Evolutionary conservation across 768 basidiomycete genomes (phyloP).

Genomic region (Coprinopsis cinerea): DNA sequence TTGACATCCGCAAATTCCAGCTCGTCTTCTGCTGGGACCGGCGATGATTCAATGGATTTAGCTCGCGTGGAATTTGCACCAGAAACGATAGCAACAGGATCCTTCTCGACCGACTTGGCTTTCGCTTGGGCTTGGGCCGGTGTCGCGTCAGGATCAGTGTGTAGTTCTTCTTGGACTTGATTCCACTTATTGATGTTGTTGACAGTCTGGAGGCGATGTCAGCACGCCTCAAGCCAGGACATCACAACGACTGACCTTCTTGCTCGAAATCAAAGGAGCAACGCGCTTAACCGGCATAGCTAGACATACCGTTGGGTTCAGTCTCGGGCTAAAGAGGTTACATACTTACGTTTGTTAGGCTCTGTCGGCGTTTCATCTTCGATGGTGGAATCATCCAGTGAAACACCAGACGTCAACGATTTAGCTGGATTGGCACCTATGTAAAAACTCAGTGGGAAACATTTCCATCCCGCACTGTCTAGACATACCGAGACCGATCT

Average conservation of each 20-base stretch:
- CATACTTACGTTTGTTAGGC: conserved; percentile 45
- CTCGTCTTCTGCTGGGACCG: conserved; percentile 44
- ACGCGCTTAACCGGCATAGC: conserved; percentile 57
- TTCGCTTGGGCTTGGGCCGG: conserved; percentile 3
- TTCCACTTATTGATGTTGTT: conserved; percentile 98
- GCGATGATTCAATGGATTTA: conserved; percentile 25
- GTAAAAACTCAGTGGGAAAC: conserved; percentile 3
- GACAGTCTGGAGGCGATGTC: conserved; percentile 50
- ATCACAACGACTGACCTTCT: conserved; percentile 51
- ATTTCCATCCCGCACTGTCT: background rate
- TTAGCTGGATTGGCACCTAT: conserved; percentile 21
- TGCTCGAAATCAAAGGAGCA: conserved; percentile 76
- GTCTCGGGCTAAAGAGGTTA: background rate
- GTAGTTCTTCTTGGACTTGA: conserved; percentile 83
- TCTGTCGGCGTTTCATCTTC: conserved; percentile 36
- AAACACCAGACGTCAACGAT: conserved; percentile 56
- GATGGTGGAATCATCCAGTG: conserved; percentile 51
- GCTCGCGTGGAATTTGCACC: too few relatives aligned
- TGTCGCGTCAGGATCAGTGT: conserved; percentile 6
- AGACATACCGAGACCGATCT: conserved; percentile 23
- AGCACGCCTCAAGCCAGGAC: conserved; percentile 5
- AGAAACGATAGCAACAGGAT: too few relatives aligned
- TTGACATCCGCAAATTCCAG: conserved; percentile 79
- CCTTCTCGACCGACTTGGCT: background rate
- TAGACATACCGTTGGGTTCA: conserved; percentile 10